phyloP scores from a whole-genome alignment of 2,329 filamentous ascomycete species.

The Clonostachys rosea region DNA sequence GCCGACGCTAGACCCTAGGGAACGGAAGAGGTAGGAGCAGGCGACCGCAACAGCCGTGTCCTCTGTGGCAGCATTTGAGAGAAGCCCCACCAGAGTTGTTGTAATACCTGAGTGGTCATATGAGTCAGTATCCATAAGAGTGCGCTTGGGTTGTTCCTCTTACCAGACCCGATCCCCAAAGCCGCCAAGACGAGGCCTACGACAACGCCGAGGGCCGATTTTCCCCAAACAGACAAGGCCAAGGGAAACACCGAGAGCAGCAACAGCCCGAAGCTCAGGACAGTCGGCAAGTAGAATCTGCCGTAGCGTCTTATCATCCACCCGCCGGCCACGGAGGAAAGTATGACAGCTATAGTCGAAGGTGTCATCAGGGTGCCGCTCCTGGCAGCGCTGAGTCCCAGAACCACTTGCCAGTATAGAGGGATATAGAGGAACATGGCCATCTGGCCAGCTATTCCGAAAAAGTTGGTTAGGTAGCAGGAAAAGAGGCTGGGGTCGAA shows the following conservation, averaged over 20 bases:
- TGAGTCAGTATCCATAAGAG: too few relatives aligned
- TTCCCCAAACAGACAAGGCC: constrained; percentile 42
- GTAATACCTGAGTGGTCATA: constrained; percentile 52
- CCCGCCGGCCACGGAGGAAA: constrained; percentile 61
- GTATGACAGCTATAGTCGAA: constrained; percentile 55
- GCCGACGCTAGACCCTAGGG: constrained; percentile 71
- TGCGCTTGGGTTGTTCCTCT: too few relatives aligned
- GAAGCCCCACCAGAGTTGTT: constrained; percentile 65
- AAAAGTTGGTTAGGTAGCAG: constrained; percentile 70
- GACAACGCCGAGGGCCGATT: constrained; percentile 47
- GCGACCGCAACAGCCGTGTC: constrained; percentile 75
- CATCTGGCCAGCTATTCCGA: constrained; percentile 54
- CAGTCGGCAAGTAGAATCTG: constrained; percentile 66
- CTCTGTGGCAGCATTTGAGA: constrained; percentile 61
- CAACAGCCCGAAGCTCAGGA: constrained; percentile 48
- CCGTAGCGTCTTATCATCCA: constrained; percentile 66
- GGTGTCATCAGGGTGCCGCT: constrained; percentile 54
- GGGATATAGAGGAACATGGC: constrained; percentile 58
- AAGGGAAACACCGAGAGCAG: constrained; percentile 50
- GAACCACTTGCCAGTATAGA: constrained; percentile 66
- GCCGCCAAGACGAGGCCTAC: constrained; percentile 48
- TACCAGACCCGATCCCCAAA: constrained; percentile 16
- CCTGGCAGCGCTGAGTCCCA: constrained; percentile 56
- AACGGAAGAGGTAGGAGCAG: constrained; percentile 77
- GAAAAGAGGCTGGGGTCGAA: constrained; percentile 63